These are phyloP conservation scores for Colletotrichum gigasporum DNA, from an alignment of 2,329 filamentous ascomycete species.

Conservation along the genomic window DNA sequence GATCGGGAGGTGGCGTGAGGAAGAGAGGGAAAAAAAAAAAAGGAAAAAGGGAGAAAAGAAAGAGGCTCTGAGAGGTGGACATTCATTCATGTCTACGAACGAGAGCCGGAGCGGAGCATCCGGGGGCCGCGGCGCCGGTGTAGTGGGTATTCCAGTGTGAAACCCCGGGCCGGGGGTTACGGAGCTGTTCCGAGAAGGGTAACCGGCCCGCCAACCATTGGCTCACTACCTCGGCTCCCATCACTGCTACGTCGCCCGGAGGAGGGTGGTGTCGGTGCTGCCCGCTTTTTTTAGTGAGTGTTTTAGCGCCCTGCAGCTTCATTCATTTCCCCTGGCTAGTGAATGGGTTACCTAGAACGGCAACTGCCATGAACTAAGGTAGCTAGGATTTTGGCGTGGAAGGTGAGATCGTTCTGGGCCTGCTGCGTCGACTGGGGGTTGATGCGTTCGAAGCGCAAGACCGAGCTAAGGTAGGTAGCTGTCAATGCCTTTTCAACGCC, in stretches of 20 bases:
- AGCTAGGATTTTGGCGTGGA: neutral
- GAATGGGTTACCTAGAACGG: constrained; percentile 1
- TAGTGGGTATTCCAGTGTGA: neutral
- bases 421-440: too few species aligned
- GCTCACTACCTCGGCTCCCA: neutral
- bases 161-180: neutral
- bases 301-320: too few species aligned
- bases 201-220: constrained; percentile 15
- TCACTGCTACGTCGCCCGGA: neutral
- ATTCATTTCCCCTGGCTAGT: constrained; percentile 1
- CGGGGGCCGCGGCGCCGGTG: neutral
- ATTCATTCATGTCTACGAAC: too few species aligned
- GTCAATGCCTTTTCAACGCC: too few species aligned
- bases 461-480: too few species aligned
- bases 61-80: too few species aligned
- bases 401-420: too few species aligned
- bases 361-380: neutral
- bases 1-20: too few species aligned
- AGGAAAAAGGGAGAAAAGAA: too few species aligned
- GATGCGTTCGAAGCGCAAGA: too few species aligned
- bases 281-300: neutral
- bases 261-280: neutral
- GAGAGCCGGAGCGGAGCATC: neutral
- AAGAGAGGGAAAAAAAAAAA: too few species aligned
- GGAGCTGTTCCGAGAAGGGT: constrained; percentile 17